Evolutionary conservation across 1,139 yeast species (phyloP).

Genomic region (Zhuliangozyma blackwelliae): DNA sequence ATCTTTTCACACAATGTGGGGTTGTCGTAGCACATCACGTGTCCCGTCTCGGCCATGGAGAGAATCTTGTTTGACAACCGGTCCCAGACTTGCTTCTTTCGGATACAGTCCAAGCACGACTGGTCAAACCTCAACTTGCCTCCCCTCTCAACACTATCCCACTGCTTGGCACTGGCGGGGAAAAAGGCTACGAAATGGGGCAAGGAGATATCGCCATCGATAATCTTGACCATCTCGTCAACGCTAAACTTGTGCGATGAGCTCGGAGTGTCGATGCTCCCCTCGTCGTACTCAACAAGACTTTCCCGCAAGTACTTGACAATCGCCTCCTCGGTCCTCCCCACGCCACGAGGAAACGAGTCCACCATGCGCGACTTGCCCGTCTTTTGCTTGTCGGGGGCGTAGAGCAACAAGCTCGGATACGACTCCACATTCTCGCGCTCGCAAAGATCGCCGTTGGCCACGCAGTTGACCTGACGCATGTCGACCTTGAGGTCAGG

Average conservation of each 20-base stretch:
- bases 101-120: constrained; percentile 47
- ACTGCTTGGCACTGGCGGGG: constrained; percentile 48
- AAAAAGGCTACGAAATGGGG: constrained; percentile 62
- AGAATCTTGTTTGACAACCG: constrained; percentile 46
- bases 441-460: constrained; percentile 66
- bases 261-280: constrained; percentile 32
- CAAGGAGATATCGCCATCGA: constrained; percentile 43
- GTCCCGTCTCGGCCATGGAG: constrained; percentile 46
- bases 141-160: constrained; percentile 33
- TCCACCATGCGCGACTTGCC: constrained; percentile 37
- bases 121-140: constrained; percentile 31
- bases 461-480: constrained; percentile 70
- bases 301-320: constrained; percentile 50
- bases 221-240: constrained; percentile 33
- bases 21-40: constrained; percentile 54
- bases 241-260: constrained; percentile 29
- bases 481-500: constrained; percentile 45
- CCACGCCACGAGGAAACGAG: constrained; percentile 43
- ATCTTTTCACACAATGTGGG: constrained; percentile 45
- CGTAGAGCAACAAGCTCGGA: constrained; percentile 60
- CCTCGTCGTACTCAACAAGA: constrained; percentile 42
- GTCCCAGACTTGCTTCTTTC: constrained; percentile 54
- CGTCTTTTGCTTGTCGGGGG: constrained; percentile 38
- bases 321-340: constrained; percentile 46
- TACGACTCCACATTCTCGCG: constrained; percentile 52